phyloP scores from a whole-genome alignment of 352 stramenopile species.

The Phytopythium mirpurense region DNA sequence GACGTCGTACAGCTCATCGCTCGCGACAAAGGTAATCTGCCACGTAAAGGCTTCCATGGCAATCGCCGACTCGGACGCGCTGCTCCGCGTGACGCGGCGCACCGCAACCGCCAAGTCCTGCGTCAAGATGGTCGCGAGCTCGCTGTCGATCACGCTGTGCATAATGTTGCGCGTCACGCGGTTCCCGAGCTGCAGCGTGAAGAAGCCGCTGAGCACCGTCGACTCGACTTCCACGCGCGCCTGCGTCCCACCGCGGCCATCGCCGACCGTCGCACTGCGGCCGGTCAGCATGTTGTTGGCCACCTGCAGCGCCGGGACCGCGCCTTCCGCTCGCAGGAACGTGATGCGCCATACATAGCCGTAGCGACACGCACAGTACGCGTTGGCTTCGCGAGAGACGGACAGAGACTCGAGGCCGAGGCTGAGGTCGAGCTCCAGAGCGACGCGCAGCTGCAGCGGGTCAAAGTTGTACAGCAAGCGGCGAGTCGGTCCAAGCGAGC shows the following conservation, averaged over 20 bases:
- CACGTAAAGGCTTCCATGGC: constrained; percentile 55
- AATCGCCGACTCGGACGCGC: constrained; percentile 13
- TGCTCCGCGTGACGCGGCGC: constrained; percentile 41
- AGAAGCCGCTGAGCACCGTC: constrained; percentile 55
- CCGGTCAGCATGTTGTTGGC: constrained; percentile 49
- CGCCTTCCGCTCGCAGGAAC: constrained; percentile 64
- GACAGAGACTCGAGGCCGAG: constrained; percentile 53
- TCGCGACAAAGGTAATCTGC: constrained; percentile 74
- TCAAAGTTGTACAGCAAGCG: constrained; percentile 69
- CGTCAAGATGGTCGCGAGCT: constrained; percentile 50
- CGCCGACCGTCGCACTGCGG: constrained; percentile 41
- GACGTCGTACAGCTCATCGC: constrained; percentile 58
- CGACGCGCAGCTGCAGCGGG: constrained; percentile 51
- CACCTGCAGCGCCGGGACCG: constrained; percentile 36
- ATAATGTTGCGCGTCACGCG: constrained; percentile 63
- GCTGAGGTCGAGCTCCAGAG: constrained; percentile 72
- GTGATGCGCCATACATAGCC: constrained; percentile 76
- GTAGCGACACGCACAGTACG: constrained; percentile 63
- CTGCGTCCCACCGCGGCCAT: constrained; percentile 33
- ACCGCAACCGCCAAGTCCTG: constrained; percentile 59
- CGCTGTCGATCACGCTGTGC: constrained; percentile 48
- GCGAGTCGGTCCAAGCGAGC: constrained; percentile 45
- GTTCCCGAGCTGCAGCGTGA: constrained; percentile 53
- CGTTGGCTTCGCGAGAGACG: constrained; percentile 55
- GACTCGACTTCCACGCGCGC: constrained; percentile 54